Evolutionary conservation across 1,284 basidiomycete species (phyloP).

Genomic region (Moesziomyces aphidis): DNA sequence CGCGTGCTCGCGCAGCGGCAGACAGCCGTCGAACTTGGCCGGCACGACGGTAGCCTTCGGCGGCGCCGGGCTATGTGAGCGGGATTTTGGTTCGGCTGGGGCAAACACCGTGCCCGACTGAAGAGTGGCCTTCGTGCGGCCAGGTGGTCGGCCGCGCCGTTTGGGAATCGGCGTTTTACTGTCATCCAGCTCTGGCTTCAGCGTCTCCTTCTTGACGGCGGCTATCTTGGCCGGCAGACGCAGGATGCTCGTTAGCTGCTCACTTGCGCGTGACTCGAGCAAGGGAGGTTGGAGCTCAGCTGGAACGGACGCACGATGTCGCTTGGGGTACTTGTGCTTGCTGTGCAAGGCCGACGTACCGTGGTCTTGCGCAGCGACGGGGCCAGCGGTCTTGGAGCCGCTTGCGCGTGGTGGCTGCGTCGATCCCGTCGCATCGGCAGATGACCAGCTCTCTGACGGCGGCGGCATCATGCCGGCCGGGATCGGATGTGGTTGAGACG

Average conservation of each 20-base stretch:
- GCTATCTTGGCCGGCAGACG: no score
- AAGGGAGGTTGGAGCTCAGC: no score
- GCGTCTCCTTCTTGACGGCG: not conserved
- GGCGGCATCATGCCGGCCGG: slow-evolving; percentile 3
- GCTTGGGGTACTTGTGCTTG: no score
- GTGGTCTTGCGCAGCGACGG: not conserved
- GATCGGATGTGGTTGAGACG: slow-evolving; percentile 19
- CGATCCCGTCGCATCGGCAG: not conserved
- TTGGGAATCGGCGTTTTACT: slow-evolving; percentile 3
- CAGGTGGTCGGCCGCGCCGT: slow-evolving; percentile 15
- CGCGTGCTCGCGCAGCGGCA: slow-evolving; percentile 8
- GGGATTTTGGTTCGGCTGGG: no score
- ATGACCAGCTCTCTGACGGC: slow-evolving; percentile 6
- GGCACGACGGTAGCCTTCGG: not conserved
- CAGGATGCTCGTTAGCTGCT: not conserved
- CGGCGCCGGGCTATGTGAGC: not conserved
- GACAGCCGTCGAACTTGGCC: slow-evolving; percentile 3
- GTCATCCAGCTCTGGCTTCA: slow-evolving; percentile 7
- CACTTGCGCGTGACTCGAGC: not conserved
- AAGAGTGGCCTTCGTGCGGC: no score
- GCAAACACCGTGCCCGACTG: no score
- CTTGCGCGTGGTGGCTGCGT: not conserved
- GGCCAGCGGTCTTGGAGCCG: not conserved
- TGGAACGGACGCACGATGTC: no score
- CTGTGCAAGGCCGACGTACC: no score